phyloP scores from a whole-genome alignment of 2,329 filamentous ascomycete species.

The Pseudogymnoascus sp. region DNA sequence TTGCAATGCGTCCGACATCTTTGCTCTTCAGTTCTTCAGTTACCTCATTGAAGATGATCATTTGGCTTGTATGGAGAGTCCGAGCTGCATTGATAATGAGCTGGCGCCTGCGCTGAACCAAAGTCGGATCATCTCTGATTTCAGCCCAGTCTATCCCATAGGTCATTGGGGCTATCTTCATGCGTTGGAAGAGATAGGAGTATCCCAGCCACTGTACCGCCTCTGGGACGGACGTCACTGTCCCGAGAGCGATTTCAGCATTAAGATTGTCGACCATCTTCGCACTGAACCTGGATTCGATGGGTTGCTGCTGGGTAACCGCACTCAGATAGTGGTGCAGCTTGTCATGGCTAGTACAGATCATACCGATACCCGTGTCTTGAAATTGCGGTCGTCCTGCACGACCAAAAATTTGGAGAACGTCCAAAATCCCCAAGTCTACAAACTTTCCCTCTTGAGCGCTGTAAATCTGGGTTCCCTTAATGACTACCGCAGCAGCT shows the following conservation, averaged over 20 bases:
- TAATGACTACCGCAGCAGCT: constrained; percentile 93
- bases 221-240: constrained; percentile 88
- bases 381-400: constrained; percentile 96
- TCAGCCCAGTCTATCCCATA: constrained; percentile 97
- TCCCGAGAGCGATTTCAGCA: constrained; percentile 86
- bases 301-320: constrained; percentile 91
- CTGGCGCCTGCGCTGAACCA: constrained; percentile 77
- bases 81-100: constrained; percentile 82
- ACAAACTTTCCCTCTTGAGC: constrained; percentile 94
- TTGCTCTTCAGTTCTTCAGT: constrained; percentile 92
- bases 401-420: constrained; percentile 96
- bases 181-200: constrained; percentile 93
- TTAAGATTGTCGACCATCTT: constrained; percentile 96
- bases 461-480: constrained; percentile 95
- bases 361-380: constrained; percentile 95
- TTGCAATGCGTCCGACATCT: constrained; percentile 91
- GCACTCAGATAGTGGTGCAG: constrained; percentile 84
- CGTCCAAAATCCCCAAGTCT: constrained; percentile 90
- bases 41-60: constrained; percentile 96
- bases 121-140: constrained; percentile 74
- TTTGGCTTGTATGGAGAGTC: constrained; percentile 84
- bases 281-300: constrained; percentile 91
- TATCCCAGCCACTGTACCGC: constrained; percentile 97
- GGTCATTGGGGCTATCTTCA: constrained; percentile 81
- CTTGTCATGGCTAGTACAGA: constrained; percentile 93